Conservation (phyloP, 1,284 basidiomycete genomes). For the Anthracocystis setariae region DNA sequence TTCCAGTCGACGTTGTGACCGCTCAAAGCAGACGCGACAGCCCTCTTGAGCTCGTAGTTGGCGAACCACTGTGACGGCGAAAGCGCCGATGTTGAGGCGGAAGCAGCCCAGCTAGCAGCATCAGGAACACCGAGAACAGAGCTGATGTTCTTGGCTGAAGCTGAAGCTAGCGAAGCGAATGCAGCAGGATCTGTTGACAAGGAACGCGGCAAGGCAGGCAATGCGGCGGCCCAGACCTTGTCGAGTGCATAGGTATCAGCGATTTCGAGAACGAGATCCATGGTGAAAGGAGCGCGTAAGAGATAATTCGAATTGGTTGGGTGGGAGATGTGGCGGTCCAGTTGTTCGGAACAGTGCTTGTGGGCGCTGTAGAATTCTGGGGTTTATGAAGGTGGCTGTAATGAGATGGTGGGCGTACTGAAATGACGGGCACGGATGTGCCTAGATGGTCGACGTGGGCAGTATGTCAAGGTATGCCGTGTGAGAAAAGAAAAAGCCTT, state of each 20-base stretch:
- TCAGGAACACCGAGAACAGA: constrained; percentile 18
- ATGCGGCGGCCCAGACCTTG: constrained; percentile 77
- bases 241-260: constrained; percentile 83
- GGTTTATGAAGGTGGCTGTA: constrained; percentile 4
- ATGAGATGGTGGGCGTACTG: constrained; percentile 13
- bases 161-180: constrained; percentile 31
- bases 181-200: constrained; percentile 35
- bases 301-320: background rate
- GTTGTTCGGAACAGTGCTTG: background rate
- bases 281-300: constrained; percentile 65
- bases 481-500: background rate
- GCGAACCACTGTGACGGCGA: constrained; percentile 26
- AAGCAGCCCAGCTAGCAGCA: constrained; percentile 32
- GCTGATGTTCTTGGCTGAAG: constrained; percentile 35
- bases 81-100: constrained; percentile 30
- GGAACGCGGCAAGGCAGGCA: constrained; percentile 71
- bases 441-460: background rate
- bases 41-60: constrained; percentile 36
- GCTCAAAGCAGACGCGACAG: constrained; percentile 25
- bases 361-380: background rate
- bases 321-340: background rate
- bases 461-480: background rate
- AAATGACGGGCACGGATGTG: too few relatives aligned
- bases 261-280: constrained; percentile 83
- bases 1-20: constrained; percentile 40